Evolutionary conservation across 805 yeast genomes (phyloP), one percentile per base, ranked within the genome.

Genomic region (Zygoascus tannicola): DNA sequence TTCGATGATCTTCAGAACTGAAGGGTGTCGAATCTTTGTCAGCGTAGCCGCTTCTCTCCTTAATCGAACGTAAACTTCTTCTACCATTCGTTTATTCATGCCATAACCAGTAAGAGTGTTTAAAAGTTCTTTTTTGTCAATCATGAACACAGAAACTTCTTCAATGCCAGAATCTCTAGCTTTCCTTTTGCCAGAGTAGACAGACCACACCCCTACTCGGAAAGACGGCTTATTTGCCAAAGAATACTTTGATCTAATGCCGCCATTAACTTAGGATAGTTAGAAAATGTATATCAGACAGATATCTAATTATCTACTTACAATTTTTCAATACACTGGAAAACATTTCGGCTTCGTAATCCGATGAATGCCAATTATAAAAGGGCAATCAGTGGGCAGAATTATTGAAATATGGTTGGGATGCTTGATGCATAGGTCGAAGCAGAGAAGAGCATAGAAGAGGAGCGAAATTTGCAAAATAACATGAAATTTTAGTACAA

Each of bases 1-100:
- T 59, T 94, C 98, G 32, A 85, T 75, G 2, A 92, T 70, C 1
- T 87, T 80, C 38, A 92, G 64, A 22, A 92, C 71, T 50, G 86
- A 80, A 0, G 99, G 98, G 60, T 92, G 99, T 52, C 87, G 82
- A 53, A 92, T 67, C 57, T 81, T 83, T 15, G 94, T 76, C 57
- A 88, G 65, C 49, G 81, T 80, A 19, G 76, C 65, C 2, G 86
- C 81, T 54, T 87, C 92, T 22, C 67, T 65, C 53, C 78, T 73
- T 40, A 92, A 65, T 18, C 81, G 69, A 36, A 76, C 81, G 52
- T 77, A 81, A 35, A 76, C 65, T 38, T 88, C 92, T 35, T 73
- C 78, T 1, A 75, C 55, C 20, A 71, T 59, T 23, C 73, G 64
- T 36, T 70, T 72, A 49, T 66, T 72, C 2, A 75, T 59, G 4